phyloP scores from a whole-genome alignment of 345 rosid species.

The Syzygium aromaticum region DNA sequence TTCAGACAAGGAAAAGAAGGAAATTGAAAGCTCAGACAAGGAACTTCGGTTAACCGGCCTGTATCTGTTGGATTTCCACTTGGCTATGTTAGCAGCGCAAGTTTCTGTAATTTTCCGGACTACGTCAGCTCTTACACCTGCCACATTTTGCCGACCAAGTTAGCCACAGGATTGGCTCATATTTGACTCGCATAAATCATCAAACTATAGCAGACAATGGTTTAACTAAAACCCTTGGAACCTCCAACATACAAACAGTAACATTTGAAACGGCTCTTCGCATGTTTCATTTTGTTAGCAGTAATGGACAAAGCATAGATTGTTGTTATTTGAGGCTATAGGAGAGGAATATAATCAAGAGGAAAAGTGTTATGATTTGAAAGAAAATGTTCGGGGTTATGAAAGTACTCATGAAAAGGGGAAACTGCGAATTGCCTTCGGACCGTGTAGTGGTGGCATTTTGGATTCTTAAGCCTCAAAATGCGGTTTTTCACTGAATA shows the following conservation, averaged over 20 bases:
- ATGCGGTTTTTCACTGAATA: neutral
- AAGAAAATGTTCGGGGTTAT: neutral
- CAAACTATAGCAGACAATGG: neutral
- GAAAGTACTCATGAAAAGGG: neutral
- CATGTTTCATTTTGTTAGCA: neutral
- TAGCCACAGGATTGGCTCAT: neutral
- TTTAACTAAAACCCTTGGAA: neutral
- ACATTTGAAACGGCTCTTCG: neutral
- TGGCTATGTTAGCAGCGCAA: slow-evolving; percentile 38
- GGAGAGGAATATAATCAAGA: neutral
- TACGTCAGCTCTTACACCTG: slow-evolving; percentile 53
- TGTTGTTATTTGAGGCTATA: neutral
- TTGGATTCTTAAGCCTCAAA: neutral
- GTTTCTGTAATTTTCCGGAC: slow-evolving; percentile 42
- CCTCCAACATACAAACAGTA: neutral
- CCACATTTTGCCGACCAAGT: neutral
- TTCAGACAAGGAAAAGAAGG: slow-evolving; percentile 66
- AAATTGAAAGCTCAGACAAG: slow-evolving; percentile 55
- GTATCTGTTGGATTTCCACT: slow-evolving; percentile 30
- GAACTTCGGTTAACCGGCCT: slow-evolving; percentile 44
- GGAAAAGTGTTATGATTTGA: neutral
- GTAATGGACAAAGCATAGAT: neutral
- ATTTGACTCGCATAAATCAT: neutral
- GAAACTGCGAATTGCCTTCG: neutral
- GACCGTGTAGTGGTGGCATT: neutral